These are phyloP conservation scores for Adansonia madagascariensis DNA, from an alignment of 441 rosid genomes.

Conservation along the genomic window DNA sequence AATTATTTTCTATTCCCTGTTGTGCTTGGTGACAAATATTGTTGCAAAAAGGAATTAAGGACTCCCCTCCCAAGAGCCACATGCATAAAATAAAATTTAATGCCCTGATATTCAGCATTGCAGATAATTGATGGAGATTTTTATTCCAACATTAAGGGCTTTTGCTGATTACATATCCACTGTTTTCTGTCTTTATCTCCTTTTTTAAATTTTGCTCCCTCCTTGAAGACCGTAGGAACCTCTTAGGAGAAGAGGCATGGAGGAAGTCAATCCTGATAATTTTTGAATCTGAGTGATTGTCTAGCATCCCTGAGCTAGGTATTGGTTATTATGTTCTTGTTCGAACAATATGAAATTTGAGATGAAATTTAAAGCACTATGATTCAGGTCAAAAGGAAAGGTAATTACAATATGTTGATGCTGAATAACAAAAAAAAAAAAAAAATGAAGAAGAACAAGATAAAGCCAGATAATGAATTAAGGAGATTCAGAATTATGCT, in stretches of 20 bases:
- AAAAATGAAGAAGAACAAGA: background rate
- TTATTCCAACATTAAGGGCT: background rate
- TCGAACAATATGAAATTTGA: background rate
- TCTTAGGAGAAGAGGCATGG: background rate
- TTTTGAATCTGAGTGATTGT: background rate
- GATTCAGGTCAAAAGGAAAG: background rate
- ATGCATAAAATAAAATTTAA: background rate
- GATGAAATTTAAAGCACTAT: background rate
- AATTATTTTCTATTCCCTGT: background rate
- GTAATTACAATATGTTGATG: background rate
- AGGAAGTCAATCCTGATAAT: background rate
- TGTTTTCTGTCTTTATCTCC: background rate
- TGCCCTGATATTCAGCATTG: background rate
- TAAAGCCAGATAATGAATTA: background rate
- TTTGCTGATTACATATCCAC: background rate
- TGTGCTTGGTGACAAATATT: background rate
- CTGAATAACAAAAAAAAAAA: background rate
- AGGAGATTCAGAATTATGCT: slow-evolving; percentile 12
- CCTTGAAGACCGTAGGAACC: background rate
- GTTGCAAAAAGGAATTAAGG: background rate
- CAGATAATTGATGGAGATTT: background rate
- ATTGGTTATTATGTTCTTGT: background rate
- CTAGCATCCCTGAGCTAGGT: background rate
- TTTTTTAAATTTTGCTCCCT: background rate
- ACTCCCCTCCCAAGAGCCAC: background rate